Evolutionary conservation across 148 eudicot genomes (phyloP), one percentile per base, ranked within the genome.

Genomic region (Polygonum aviculare): DNA sequence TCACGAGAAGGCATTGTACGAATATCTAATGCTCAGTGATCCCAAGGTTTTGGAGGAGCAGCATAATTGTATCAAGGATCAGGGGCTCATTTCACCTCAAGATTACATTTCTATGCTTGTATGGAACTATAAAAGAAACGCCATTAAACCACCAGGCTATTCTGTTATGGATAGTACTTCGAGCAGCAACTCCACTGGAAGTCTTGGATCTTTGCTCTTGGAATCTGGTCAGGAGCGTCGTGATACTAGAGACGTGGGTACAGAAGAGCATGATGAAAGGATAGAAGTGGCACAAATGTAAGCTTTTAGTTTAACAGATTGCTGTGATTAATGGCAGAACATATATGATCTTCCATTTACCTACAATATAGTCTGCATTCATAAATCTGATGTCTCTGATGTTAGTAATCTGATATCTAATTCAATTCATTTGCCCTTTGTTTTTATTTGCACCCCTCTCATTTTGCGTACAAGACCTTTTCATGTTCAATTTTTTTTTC

Each of bases 31-130:
- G 74, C 87, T 93, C 45, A 84, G 84, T 77, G 88, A 93, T 83
- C 80, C 94, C 44, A 91, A 84, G 85, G 87, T 91, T 60, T 72
- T 90, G 69, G 90, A 87, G 84, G 93, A 91, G 78, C 91, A 91
- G 63, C 78, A 77, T 18, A 78, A 67, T 49, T 87, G 87, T 75
- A 81, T 94, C 16, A 87, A 74, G 78, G 97, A 91, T 79, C 82
- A 90, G 79, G 98, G 98, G 12, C 81, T 94, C 52, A 63, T 91
- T 81, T 94, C 97, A 50, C 98, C 98, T 77, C 97, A 94, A 80
- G 97, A 88, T 85, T 88, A 82, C 76, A 74, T 89, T 55, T 91
- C 98, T n/a, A 90, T 94, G 97, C 93, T 94, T 15, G 97, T 94
- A 65, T 94, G 98, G 97, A 94, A 90, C 80, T 94, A 94, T 79